These are phyloP conservation scores for Yarrowia alimentaria DNA, from an alignment of 805 yeast genomes.

Conservation along the genomic window DNA sequence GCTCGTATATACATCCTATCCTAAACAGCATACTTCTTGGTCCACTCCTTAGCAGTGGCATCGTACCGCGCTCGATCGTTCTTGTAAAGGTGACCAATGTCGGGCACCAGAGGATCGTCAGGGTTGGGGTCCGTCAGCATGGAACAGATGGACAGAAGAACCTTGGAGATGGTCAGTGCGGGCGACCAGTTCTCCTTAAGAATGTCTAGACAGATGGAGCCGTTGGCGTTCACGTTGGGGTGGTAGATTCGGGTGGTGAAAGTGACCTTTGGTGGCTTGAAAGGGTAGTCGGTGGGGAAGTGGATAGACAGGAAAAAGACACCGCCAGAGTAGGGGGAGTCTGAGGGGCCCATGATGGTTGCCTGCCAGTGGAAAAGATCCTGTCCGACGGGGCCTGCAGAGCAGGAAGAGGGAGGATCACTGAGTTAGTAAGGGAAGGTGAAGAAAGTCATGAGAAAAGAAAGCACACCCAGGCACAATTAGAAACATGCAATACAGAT, in stretches of 20 bases:
- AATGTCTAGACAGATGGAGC: slow-evolving; percentile 94
- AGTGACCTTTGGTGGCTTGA: slow-evolving; percentile 92
- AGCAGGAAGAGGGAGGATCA: slow-evolving; percentile 98
- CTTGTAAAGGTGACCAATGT: slow-evolving; percentile 94
- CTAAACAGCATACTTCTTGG: slow-evolving; percentile 93
- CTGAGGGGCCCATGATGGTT: slow-evolving; percentile 98
- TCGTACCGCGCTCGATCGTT: slow-evolving; percentile 92
- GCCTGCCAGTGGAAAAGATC: slow-evolving; percentile 99
- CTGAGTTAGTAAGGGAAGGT: slow-evolving; percentile 43
- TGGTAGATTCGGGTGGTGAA: slow-evolving; percentile 96
- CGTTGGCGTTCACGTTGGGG: slow-evolving; percentile 94
- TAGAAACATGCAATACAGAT: too few species aligned
- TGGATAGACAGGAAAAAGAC: slow-evolving; percentile 94
- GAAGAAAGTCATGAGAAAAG: neutral
- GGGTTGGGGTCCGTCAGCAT: slow-evolving; percentile 97
- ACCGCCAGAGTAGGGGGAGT: slow-evolving; percentile 84
- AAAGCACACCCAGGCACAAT: too few species aligned
- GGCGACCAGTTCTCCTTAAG: slow-evolving; percentile 99
- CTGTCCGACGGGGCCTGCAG: slow-evolving; percentile 98
- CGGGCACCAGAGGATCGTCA: slow-evolving; percentile 98
- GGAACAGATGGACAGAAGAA: slow-evolving; percentile 90
- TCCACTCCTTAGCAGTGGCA: slow-evolving; percentile 98
- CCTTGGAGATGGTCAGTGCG: slow-evolving; percentile 93
- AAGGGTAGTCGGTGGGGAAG: slow-evolving; percentile 99
- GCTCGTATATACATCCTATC: slow-evolving; percentile 32